Conservation (phyloP, 768 basidiomycete genomes). For the Filobasidium wieringae region DNA sequence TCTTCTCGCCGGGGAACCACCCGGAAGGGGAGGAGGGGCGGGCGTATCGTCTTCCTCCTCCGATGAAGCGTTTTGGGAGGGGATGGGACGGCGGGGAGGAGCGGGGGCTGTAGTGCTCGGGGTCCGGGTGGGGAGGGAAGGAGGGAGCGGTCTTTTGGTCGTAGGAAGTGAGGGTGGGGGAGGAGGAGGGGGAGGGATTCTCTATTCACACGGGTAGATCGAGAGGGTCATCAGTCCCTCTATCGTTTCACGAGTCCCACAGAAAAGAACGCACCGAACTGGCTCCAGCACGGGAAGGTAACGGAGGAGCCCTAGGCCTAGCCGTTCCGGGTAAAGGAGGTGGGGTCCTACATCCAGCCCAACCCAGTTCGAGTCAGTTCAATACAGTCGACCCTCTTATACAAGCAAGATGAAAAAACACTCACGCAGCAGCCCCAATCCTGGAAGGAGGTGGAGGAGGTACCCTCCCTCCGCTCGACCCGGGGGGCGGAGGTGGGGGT, state of each 20-base stretch:
- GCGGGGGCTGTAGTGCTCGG: not conserved
- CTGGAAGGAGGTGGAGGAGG: constrained; percentile 14
- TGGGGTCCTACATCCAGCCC: not conserved
- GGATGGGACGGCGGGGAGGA: constrained; percentile 15
- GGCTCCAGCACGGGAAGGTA: constrained; percentile 5
- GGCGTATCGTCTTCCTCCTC: constrained; percentile 6
- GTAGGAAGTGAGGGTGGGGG: not conserved
- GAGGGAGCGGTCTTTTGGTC: constrained; percentile 5
- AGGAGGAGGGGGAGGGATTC: constrained; percentile 18
- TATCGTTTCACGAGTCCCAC: too few species aligned
- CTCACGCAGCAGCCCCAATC: not conserved
- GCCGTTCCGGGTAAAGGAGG: constrained; percentile 9
- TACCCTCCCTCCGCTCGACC: constrained; percentile 12
- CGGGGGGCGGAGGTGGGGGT: constrained; percentile 11
- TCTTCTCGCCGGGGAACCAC: constrained; percentile 6
- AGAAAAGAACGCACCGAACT: constrained; percentile 8
- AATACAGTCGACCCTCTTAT: too few species aligned
- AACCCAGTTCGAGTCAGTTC: not conserved
- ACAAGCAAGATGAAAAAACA: not conserved
- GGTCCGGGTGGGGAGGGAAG: constrained; percentile 3
- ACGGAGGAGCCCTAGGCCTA: constrained; percentile 14
- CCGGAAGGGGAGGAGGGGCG: constrained; percentile 13
- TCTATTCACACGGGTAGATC: constrained; percentile 9
- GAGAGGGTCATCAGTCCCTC: not conserved
- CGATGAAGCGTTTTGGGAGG: not conserved